Conservation (phyloP, 2,329 filamentous ascomycete species). For the Colletotrichum spinosum region DNA sequence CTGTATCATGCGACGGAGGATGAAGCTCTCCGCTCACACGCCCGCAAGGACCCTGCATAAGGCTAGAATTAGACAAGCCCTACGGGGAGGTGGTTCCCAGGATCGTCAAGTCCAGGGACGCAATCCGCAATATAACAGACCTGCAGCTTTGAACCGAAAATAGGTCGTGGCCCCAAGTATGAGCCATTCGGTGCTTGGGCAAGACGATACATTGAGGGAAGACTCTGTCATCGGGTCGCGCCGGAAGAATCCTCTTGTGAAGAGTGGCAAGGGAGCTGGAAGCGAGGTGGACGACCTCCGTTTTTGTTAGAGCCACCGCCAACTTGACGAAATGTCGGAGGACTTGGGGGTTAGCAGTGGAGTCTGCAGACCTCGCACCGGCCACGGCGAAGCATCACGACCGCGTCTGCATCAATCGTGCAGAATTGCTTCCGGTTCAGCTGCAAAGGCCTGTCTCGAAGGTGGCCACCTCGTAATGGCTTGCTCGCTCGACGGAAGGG, state of each 20-base stretch:
- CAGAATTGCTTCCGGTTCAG: background rate
- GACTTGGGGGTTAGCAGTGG: slow-evolving; percentile 2
- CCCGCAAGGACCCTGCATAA: slow-evolving; percentile 28
- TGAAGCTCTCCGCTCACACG: background rate
- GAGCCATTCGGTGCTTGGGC: background rate
- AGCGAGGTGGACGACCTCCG: background rate
- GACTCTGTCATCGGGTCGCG: background rate
- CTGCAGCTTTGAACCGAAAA: slow-evolving; percentile 12
- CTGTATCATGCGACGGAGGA: background rate
- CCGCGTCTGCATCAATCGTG: background rate
- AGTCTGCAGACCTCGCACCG: slow-evolving; percentile 4
- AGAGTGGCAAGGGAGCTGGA: slow-evolving; percentile 1
- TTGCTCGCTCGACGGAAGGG: background rate
- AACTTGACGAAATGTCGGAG: background rate
- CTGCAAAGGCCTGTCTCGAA: background rate
- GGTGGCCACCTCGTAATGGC: slow-evolving; percentile 7
- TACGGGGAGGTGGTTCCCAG: background rate
- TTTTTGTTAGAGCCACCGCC: slow-evolving; percentile 31
- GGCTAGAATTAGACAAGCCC: slow-evolving; percentile 19
- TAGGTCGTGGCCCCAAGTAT: background rate
- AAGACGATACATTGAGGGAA: background rate
- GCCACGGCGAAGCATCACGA: background rate
- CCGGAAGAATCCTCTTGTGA: background rate
- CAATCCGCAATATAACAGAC: background rate
- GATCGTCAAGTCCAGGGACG: background rate